These are phyloP conservation scores for Saccharomyces hybrid DNA, from an alignment of 1,139 yeast species.

Conservation along the genomic window DNA sequence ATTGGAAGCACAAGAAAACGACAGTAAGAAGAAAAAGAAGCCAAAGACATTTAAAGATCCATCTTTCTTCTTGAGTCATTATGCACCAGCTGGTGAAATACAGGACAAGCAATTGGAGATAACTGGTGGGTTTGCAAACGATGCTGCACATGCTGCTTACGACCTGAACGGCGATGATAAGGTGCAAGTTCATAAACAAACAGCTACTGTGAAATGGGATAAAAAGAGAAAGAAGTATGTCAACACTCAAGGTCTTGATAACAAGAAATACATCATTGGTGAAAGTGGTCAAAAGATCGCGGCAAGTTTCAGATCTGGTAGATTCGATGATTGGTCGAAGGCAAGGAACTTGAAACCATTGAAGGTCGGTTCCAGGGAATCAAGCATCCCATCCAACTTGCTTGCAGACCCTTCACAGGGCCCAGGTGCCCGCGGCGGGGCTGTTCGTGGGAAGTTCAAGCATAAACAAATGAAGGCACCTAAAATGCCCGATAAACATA, in stretches of 20 bases:
- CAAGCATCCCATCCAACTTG: constrained; percentile 28
- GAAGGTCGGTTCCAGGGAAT: constrained; percentile 51
- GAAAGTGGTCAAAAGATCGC: constrained; percentile 93
- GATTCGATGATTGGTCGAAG: constrained; percentile 85
- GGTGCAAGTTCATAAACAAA: constrained; percentile 50
- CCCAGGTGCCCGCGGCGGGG: constrained; percentile 10
- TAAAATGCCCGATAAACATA: constrained; percentile 73
- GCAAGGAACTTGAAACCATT: constrained; percentile 52
- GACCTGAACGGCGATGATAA: constrained; percentile 80
- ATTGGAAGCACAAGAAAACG: constrained; percentile 33
- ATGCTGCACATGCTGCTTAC: constrained; percentile 77
- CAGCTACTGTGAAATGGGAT: constrained; percentile 86
- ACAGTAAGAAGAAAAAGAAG: constrained; percentile 28
- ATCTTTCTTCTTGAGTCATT: constrained; percentile 80
- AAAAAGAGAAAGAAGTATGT: constrained; percentile 87
- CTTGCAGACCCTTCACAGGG: constrained; percentile 27
- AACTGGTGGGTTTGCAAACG: constrained; percentile 65
- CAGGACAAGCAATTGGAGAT: constrained; percentile 76
- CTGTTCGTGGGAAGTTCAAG: constrained; percentile 42
- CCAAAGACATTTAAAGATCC: constrained; percentile 61
- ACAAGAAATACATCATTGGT: constrained; percentile 79
- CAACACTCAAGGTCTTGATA: constrained; percentile 68
- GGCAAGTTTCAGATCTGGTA: constrained; percentile 85
- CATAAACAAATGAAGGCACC: constrained; percentile 80
- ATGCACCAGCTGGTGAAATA: constrained; percentile 71